Percentiles rank a stretch among this genome's conserved stretches.
Evolutionary conservation across 2,329 filamentous ascomycete genomes (phyloP).

Genomic region (Alternaria infectoria): DNA sequence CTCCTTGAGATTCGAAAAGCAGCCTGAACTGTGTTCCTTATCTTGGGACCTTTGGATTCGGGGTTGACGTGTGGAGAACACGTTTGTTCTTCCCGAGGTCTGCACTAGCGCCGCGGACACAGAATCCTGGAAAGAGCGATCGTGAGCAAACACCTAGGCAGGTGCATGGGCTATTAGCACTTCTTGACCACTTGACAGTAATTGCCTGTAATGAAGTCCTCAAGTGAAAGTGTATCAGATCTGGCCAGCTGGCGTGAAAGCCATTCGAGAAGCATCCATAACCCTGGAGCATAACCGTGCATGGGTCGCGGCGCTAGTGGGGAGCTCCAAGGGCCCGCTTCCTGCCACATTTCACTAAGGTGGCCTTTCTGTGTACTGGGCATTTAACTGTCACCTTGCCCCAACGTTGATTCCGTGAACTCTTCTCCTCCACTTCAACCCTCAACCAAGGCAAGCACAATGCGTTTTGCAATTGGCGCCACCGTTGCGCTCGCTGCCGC

Average conservation of each 20-base stretch:
- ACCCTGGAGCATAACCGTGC: constrained; percentile 11
- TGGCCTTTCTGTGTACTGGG: constrained; percentile 17
- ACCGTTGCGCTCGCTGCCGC: constrained; percentile 73
- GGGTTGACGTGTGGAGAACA: background rate
- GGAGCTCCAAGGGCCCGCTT: constrained; percentile 20
- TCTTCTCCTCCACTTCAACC: constrained; percentile 25
- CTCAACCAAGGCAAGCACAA: constrained; percentile 42
- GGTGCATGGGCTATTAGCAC: background rate
- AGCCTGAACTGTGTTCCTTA: background rate
- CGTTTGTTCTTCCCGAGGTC: background rate
- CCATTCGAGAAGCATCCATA: constrained; percentile 30
- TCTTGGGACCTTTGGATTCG: background rate
- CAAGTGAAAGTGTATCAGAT: background rate
- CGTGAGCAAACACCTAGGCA: background rate
- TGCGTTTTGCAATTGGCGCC: constrained; percentile 74
- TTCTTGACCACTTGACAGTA: background rate
- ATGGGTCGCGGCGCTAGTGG: constrained; percentile 15
- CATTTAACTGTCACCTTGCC: constrained; percentile 33
- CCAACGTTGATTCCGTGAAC: constrained; percentile 21
- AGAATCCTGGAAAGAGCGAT: background rate
- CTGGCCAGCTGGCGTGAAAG: constrained; percentile 30
- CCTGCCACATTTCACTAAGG: constrained; percentile 24
- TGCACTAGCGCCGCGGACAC: background rate
- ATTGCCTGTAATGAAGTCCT: background rate
- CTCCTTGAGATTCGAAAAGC: background rate